These are phyloP conservation scores for Pulveroboletus ravenelii DNA, from an alignment of 768 basidiomycete species.

Conservation along the genomic window DNA sequence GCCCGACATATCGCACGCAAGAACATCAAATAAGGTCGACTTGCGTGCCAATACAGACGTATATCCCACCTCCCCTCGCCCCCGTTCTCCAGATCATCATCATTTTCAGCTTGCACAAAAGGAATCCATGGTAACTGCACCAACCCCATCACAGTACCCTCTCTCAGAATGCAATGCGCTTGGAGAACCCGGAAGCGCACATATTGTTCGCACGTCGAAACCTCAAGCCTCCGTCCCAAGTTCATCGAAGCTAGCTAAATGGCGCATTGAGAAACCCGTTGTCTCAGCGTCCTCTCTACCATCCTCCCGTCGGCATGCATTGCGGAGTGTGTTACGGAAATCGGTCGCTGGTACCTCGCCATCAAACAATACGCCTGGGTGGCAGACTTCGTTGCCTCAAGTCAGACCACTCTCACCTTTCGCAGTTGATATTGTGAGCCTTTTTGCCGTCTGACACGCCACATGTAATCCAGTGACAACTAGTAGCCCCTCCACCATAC, in stretches of 20 bases:
- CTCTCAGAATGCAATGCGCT: neutral
- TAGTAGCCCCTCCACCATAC: slow-evolving; percentile 27
- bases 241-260: slow-evolving; percentile 8
- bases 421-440: slow-evolving; percentile 24
- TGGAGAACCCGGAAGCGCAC: neutral
- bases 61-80: neutral
- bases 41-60: slow-evolving; percentile 2
- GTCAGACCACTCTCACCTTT: slow-evolving; percentile 25
- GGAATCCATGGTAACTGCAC: neutral
- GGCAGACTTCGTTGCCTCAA: slow-evolving; percentile 16
- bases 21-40: slow-evolving; percentile 1
- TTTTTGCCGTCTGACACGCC: neutral
- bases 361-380: neutral
- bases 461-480: slow-evolving; percentile 11
- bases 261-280: neutral
- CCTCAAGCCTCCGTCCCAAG: neutral
- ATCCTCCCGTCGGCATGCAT: neutral
- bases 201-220: neutral
- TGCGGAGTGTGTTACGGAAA: slow-evolving; percentile 7
- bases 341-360: neutral
- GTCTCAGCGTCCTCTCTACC: neutral
- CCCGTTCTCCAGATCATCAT: neutral
- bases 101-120: neutral
- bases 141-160: neutral
- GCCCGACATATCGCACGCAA: neutral